Base-by-base conservation (phyloP, 1,139 yeast species). In the Pichia inconspicua region DNA sequence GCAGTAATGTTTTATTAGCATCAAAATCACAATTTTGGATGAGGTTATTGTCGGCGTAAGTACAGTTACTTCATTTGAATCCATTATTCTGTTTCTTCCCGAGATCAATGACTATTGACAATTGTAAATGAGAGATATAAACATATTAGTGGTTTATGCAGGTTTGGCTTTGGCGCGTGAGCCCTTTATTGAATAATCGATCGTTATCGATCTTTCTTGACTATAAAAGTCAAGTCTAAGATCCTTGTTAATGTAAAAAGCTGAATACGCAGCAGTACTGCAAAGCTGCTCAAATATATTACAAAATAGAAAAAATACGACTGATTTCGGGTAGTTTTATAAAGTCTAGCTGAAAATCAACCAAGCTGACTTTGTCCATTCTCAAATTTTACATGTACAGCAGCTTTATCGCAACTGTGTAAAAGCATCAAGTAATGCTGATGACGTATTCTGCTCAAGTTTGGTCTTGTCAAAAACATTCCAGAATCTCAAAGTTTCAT, bases 401-500 rank as follows among this genome's bases (percentile, higher is more conserved):
- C 15, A n/a, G 25, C 5, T 6, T 39, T 45, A 48, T 30, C 55
- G 44, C 31, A 53, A 46, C 41, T 84, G 90, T 74, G 79, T 83
- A 58, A 85, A 84, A 3, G 94, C 88, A 66, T 85, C 92, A 46
- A 85, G 67, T 45, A 87, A 68, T 5, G 83, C 85, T 22, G 88
- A 80, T 10, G 80, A 69, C 25, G 82, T 80, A 17, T 76, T 77
- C 41, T 71, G 74, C 51, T 75, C 81, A 41, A 72, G 68, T 60
- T 77, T 81, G 52, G 75, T 79, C 64, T 84, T 87, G 53, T 86
- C 95, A 67, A 87, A 89, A 2, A 88, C 84, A 58, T 86, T 87
- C 97, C 97, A 90, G 60, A 89, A 87, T 57, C 97, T 68, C 51
- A 92, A 69, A 0, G 98, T 92, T 66, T 94, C 98, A 67, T 92